These are phyloP conservation scores for Urostyla sp. DNA, from an alignment of 73 alveolate genomes.

Conservation along the genomic window DNA sequence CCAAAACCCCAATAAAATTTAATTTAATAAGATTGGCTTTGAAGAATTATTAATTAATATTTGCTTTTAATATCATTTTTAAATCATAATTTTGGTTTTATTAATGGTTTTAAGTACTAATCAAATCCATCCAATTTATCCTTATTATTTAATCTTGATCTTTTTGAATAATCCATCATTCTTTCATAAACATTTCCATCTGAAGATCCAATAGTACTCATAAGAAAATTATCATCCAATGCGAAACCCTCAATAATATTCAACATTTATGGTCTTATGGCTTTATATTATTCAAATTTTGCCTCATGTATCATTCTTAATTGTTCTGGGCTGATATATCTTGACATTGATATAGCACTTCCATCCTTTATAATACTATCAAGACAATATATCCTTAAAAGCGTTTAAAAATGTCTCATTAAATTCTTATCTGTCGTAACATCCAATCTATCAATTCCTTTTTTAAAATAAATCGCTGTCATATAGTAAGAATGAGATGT, in stretches of 20 bases:
- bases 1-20: too few relatives aligned
- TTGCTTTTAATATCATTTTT: too few relatives aligned
- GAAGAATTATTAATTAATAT: too few relatives aligned
- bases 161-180: slow-evolving; percentile 25
- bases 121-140: slow-evolving; percentile 48
- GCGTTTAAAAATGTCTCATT: slow-evolving; percentile 27
- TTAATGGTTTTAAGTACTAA: slow-evolving; percentile 5
- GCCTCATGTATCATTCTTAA: slow-evolving; percentile 17
- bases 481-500: slow-evolving; percentile 57
- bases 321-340: slow-evolving; percentile 32
- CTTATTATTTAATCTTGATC: slow-evolving; percentile 10
- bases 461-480: slow-evolving; percentile 39
- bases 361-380: slow-evolving; percentile 43
- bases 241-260: slow-evolving; percentile 61
- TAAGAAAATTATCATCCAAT: slow-evolving; percentile 17
- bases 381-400: slow-evolving; percentile 17
- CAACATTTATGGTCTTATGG: slow-evolving; percentile 67
- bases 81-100: slow-evolving; percentile 27
- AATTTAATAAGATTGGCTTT: too few relatives aligned
- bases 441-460: slow-evolving; percentile 24
- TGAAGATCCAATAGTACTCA: slow-evolving; percentile 36
- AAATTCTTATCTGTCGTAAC: slow-evolving; percentile 11
- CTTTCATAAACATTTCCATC: slow-evolving; percentile 57
- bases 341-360: slow-evolving; percentile 41
- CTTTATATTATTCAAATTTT: not conserved